Percentiles rank a stretch among this genome's conserved stretches.
Evolutionary conservation across 2,329 filamentous ascomycete species (phyloP).

Genomic region (Neofusicoccum ribis): DNA sequence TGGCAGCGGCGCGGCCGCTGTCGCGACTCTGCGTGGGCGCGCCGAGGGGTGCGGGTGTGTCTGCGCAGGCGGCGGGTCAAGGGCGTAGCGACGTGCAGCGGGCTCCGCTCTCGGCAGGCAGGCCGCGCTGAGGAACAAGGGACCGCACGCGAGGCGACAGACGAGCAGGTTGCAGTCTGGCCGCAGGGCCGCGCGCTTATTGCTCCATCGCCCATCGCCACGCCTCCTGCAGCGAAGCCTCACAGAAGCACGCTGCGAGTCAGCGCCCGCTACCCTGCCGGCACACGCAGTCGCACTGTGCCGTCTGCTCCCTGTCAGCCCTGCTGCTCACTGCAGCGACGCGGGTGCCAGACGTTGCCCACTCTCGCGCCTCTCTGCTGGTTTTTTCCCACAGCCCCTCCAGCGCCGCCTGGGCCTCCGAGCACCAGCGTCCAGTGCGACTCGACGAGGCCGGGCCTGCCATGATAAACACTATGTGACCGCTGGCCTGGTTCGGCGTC

Average conservation of each 20-base stretch:
- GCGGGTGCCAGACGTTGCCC: conserved; percentile 16
- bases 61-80: neutral
- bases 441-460: conserved; percentile 6
- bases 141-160: no score
- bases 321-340: conserved; percentile 15
- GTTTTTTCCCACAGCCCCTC: conserved; percentile 7
- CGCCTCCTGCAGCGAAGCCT: conserved; percentile 2
- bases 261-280: neutral
- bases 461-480: conserved; percentile 18
- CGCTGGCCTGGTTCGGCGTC: conserved; percentile 14
- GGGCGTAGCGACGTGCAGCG: no score
- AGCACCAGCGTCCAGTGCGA: conserved; percentile 13
- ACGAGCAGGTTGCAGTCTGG: no score
- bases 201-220: neutral
- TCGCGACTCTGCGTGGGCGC: no score
- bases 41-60: neutral
- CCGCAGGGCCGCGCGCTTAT: neutral
- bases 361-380: conserved; percentile 9
- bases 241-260: conserved; percentile 10
- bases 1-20: neutral
- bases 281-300: conserved; percentile 2
- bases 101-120: no score
- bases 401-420: conserved; percentile 3
- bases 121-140: no score
- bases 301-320: conserved; percentile 16